A percentile compares a stretch with the other conserved stretches of the same genome.
Conservation (phyloP, 2,329 filamentous ascomycete genomes). For the Leptosphaerulina australis region DNA sequence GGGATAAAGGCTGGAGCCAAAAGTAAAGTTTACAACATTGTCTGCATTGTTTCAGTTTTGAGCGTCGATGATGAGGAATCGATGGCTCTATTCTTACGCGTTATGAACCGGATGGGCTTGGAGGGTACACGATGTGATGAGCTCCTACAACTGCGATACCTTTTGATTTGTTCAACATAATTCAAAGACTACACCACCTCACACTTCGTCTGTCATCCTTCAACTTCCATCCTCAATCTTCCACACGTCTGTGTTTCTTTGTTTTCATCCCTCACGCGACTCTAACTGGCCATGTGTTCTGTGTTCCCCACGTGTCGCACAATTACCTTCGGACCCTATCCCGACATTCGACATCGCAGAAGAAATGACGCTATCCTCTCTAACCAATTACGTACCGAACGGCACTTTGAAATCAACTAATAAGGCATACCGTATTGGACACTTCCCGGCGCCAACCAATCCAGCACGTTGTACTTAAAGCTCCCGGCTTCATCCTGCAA, state of each 20-base stretch:
- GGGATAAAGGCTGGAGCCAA: constrained; percentile 40
- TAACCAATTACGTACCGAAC: neutral
- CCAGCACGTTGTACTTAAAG: neutral
- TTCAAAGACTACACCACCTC: constrained; percentile 3
- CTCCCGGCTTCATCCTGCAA: too few relatives aligned
- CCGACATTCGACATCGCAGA: constrained; percentile 1
- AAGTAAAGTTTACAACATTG: constrained; percentile 21
- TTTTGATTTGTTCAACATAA: constrained; percentile 15
- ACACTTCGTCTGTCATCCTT: neutral
- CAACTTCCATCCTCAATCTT: too few relatives aligned
- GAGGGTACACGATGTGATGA: constrained; percentile 7
- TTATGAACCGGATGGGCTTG: neutral
- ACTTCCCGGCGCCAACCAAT: neutral
- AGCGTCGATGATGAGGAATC: neutral
- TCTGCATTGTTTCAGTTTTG: constrained; percentile 6
- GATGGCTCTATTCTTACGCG: too few relatives aligned
- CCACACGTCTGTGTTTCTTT: neutral
- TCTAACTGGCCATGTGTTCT: neutral
- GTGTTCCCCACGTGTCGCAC: neutral
- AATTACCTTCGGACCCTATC: neutral
- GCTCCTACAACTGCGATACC: constrained; percentile 4
- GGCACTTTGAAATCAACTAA: too few relatives aligned
- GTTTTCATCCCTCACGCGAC: neutral
- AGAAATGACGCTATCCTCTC: constrained; percentile 9
- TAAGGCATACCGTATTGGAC: too few relatives aligned